Percentiles rank a stretch among this genome's conserved stretches.
These are phyloP conservation scores for Berberis vulgaris DNA, from an alignment of 164 flowering plant genomes.

Conservation along the genomic window DNA sequence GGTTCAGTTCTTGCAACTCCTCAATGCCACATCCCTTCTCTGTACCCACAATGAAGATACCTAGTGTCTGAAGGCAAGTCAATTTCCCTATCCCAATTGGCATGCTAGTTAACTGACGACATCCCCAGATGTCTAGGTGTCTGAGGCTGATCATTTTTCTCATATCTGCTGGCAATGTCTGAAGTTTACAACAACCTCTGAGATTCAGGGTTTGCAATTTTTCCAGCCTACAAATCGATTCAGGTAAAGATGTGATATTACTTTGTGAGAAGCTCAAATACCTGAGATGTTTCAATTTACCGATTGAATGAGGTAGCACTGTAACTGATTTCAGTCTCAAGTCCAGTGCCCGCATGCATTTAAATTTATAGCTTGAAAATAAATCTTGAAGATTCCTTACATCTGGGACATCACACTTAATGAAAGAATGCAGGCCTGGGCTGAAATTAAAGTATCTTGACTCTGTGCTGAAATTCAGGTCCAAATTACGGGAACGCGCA, in stretches of 20 bases:
- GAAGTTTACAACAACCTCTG: not conserved
- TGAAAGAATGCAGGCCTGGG: no score
- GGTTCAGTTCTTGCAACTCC: not conserved
- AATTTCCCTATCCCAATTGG: conserved; percentile 4
- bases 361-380: no score
- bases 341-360: no score
- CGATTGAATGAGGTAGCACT: not conserved
- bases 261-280: not conserved
- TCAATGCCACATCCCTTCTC: not conserved
- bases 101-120: not conserved
- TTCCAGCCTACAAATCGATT: not conserved
- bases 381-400: no score
- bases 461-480: no score
- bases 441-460: no score
- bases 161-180: conserved; percentile 1
- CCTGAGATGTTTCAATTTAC: not conserved
- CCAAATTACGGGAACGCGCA: no score
- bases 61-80: conserved; percentile 1
- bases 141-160: conserved; percentile 3
- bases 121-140: not conserved
- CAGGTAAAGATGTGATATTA: not conserved
- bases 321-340: no score
- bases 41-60: not conserved
- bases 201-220: conserved; percentile 8
- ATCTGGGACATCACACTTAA: no score